These are phyloP conservation scores for Candida berthetii DNA, from an alignment of 805 yeast genomes.

Conservation along the genomic window DNA sequence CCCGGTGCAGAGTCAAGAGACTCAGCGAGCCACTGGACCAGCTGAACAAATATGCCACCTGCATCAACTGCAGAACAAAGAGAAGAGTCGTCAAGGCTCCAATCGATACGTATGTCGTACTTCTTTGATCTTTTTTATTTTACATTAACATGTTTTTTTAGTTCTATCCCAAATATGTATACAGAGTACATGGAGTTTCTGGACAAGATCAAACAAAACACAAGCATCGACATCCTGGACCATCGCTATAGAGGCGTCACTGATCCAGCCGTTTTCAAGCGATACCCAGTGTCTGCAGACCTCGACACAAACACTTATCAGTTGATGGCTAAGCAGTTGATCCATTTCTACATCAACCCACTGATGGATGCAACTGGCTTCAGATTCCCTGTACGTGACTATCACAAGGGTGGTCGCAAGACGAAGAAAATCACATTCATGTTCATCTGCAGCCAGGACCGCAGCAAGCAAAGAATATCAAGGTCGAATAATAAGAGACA, in stretches of 20 bases:
- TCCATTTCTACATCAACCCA: slow-evolving; percentile 31
- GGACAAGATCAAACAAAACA: slow-evolving; percentile 27
- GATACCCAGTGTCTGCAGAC: slow-evolving; percentile 23
- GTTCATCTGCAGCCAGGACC: slow-evolving; percentile 40
- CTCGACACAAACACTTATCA: slow-evolving; percentile 26
- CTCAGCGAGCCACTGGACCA: slow-evolving; percentile 24
- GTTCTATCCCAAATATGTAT: slow-evolving; percentile 18
- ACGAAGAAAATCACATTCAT: slow-evolving; percentile 35
- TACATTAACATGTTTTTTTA: neutral
- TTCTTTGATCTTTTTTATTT: no score
- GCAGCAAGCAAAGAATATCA: slow-evolving; percentile 33
- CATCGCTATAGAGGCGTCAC: slow-evolving; percentile 28
- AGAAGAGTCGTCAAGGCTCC: slow-evolving; percentile 25
- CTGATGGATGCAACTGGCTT: slow-evolving; percentile 34
- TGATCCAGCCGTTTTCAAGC: slow-evolving; percentile 23
- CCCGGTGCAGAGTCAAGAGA: slow-evolving; percentile 37
- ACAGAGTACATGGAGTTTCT: slow-evolving; percentile 27
- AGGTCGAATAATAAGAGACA: slow-evolving; percentile 31
- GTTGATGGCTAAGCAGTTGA: slow-evolving; percentile 27
- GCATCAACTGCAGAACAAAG: slow-evolving; percentile 31
- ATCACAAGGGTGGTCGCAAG: slow-evolving; percentile 35
- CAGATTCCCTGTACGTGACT: slow-evolving; percentile 37
- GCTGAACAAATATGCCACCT: slow-evolving; percentile 34
- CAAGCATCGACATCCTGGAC: slow-evolving; percentile 27
- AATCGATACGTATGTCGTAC: slow-evolving; percentile 5